These are phyloP conservation scores for Leptographium galeiforme DNA, from an alignment of 2,329 filamentous ascomycete species.

Conservation along the genomic window DNA sequence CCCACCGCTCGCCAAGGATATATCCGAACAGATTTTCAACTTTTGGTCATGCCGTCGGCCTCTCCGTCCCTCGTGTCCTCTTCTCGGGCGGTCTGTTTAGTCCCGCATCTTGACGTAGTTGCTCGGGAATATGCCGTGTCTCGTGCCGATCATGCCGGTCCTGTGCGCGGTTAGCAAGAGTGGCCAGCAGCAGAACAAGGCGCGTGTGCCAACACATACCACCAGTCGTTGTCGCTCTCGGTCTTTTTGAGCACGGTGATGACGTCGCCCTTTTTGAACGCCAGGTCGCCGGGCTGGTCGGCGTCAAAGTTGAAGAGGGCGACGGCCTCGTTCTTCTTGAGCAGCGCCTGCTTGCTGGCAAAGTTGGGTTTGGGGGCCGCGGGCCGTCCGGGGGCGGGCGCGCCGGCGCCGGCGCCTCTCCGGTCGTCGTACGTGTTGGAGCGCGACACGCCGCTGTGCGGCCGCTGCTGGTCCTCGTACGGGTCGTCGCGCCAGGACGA, in stretches of 20 bases:
- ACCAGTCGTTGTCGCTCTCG: constrained; percentile 91
- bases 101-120: constrained; percentile 58
- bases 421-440: constrained; percentile 35
- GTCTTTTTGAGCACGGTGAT: constrained; percentile 93
- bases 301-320: constrained; percentile 91
- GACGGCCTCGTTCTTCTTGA: constrained; percentile 68
- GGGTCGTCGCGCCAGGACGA: constrained; percentile 55
- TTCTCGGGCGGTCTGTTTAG: constrained; percentile 22
- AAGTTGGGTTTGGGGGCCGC: constrained; percentile 86
- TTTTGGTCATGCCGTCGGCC: neutral
- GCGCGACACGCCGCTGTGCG: constrained; percentile 26
- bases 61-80: neutral
- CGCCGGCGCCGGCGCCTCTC: constrained; percentile 27
- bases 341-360: constrained; percentile 37
- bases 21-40: neutral
- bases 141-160: constrained; percentile 78
- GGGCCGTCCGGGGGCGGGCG: constrained; percentile 55
- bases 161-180: constrained; percentile 22
- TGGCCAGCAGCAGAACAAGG: constrained; percentile 25
- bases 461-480: constrained; percentile 41
- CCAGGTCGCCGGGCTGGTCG: constrained; percentile 81
- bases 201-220: constrained; percentile 36
- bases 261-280: constrained; percentile 93
- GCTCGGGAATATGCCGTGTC: constrained; percentile 87
- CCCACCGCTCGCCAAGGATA: constrained; percentile 1